These are phyloP conservation scores for Aspergillus sp. DNA, from an alignment of 2,329 filamentous ascomycete species.

Conservation along the genomic window DNA sequence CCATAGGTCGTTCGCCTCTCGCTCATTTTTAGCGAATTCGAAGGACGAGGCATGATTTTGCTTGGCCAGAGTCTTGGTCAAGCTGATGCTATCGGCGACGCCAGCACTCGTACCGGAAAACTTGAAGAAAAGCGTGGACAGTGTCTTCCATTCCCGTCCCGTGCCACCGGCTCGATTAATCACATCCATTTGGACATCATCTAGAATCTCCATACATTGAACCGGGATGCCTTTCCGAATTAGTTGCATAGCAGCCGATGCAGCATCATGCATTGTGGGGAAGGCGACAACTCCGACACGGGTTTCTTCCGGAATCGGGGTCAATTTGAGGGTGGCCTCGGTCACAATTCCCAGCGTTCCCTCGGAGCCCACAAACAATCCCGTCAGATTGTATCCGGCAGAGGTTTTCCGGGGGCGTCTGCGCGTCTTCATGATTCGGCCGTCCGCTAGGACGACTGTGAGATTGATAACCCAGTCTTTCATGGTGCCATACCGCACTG, in stretches of 20 bases:
- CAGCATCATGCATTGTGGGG: conserved; percentile 59
- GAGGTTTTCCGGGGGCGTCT: conserved; percentile 66
- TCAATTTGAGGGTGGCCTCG: conserved; percentile 67
- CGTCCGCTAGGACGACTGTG: conserved; percentile 69
- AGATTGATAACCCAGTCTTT: conserved; percentile 73
- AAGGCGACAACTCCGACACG: conserved; percentile 66
- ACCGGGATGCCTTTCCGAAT: conserved; percentile 66
- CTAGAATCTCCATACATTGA: conserved; percentile 65
- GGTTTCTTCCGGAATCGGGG: conserved; percentile 62
- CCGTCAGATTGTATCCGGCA: conserved; percentile 70
- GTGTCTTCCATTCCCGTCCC: conserved; percentile 45
- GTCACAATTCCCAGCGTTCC: conserved; percentile 71
- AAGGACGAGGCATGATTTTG: conserved; percentile 57
- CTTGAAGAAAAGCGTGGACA: conserved; percentile 47
- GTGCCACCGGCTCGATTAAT: conserved; percentile 66
- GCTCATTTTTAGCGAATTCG: conserved; percentile 54
- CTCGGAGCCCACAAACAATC: conserved; percentile 68
- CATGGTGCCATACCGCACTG: conserved; percentile 70
- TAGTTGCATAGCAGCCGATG: conserved; percentile 62
- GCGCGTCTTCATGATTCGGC: conserved; percentile 67
- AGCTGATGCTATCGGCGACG: conserved; percentile 73
- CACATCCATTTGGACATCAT: conserved; percentile 63
- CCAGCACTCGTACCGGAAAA: conserved; percentile 75
- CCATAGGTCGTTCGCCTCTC: conserved; percentile 59
- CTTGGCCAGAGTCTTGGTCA: conserved; percentile 68